Evolutionary conservation across 164 flowering plant genomes (phyloP).

Genomic region (Amborella trichopoda): DNA sequence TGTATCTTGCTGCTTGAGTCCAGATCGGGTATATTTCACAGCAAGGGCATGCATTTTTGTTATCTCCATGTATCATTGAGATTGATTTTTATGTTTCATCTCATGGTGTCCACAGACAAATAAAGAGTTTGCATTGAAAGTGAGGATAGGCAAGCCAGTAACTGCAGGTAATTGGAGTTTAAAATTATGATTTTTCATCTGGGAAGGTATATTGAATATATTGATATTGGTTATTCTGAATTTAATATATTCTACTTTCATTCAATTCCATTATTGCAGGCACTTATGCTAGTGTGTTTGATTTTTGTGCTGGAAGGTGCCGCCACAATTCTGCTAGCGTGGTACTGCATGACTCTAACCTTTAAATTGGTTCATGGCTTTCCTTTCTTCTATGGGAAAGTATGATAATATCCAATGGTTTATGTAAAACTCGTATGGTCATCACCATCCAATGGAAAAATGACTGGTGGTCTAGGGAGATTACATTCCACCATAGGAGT

Average conservation of each 20-base stretch:
- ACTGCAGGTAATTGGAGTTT: slow-evolving; percentile 78
- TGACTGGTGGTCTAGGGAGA: too few species aligned
- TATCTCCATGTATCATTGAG: neutral
- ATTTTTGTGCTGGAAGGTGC: slow-evolving; percentile 91
- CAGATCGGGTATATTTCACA: slow-evolving; percentile 31
- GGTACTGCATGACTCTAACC: slow-evolving; percentile 41
- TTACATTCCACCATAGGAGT: too few species aligned
- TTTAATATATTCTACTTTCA: neutral
- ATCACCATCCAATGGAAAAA: too few species aligned
- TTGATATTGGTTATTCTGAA: too few species aligned
- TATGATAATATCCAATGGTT: too few species aligned
- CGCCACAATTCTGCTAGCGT: slow-evolving; percentile 96
- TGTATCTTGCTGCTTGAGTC: slow-evolving; percentile 90
- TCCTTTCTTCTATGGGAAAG: slow-evolving; percentile 1
- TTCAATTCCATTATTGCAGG: slow-evolving; percentile 28
- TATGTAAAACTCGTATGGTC: too few species aligned
- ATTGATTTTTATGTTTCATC: neutral
- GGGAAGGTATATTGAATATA: too few species aligned
- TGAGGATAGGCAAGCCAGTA: slow-evolving; percentile 70
- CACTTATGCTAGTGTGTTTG: slow-evolving; percentile 70
- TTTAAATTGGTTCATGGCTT: too few species aligned
- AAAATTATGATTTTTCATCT: too few species aligned
- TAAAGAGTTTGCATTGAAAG: slow-evolving; percentile 41
- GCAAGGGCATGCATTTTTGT: too few species aligned
- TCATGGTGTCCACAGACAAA: slow-evolving; percentile 31